A percentile compares a stretch with the other conserved stretches of the same genome.
These are phyloP conservation scores for Neltuma alba DNA, from an alignment of 306 rosid genomes.

Conservation along the genomic window DNA sequence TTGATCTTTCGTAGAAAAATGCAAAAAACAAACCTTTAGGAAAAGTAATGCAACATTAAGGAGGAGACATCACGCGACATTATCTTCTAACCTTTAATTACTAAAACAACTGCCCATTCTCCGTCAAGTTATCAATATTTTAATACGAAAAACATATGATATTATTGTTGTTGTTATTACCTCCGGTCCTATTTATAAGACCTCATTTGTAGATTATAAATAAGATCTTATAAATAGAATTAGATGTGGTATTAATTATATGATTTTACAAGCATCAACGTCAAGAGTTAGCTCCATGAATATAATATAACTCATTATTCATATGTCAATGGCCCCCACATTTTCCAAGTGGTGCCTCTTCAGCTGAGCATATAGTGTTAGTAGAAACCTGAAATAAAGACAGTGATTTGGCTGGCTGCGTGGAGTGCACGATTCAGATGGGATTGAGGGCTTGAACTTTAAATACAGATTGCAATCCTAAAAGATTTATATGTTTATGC, in stretches of 20 bases:
- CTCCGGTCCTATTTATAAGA: too few species aligned
- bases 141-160: neutral
- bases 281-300: neutral
- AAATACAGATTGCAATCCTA: neutral
- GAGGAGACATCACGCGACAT: conserved; percentile 47
- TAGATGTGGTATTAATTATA: too few species aligned
- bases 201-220: too few species aligned
- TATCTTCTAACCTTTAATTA: conserved; percentile 51
- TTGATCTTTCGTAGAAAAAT: conserved; percentile 6
- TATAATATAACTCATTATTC: neutral
- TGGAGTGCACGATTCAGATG: conserved; percentile 52
- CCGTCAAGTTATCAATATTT: conserved; percentile 30
- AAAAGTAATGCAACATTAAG: conserved; percentile 37
- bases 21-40: conserved; percentile 30
- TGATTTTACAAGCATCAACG: neutral
- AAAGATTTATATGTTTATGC: neutral
- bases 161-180: neutral
- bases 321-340: conserved; percentile 41
- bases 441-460: conserved; percentile 44
- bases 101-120: conserved; percentile 39
- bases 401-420: conserved; percentile 61
- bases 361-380: conserved; percentile 29
- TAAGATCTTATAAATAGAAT: too few species aligned
- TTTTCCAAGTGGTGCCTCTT: conserved; percentile 48
- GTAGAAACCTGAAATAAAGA: conserved; percentile 24